Percentiles rank a stretch among this genome's conserved stretches.
Conservation (phyloP, 2,329 filamentous ascomycete genomes). For the Trematosphaeria pertusa region DNA sequence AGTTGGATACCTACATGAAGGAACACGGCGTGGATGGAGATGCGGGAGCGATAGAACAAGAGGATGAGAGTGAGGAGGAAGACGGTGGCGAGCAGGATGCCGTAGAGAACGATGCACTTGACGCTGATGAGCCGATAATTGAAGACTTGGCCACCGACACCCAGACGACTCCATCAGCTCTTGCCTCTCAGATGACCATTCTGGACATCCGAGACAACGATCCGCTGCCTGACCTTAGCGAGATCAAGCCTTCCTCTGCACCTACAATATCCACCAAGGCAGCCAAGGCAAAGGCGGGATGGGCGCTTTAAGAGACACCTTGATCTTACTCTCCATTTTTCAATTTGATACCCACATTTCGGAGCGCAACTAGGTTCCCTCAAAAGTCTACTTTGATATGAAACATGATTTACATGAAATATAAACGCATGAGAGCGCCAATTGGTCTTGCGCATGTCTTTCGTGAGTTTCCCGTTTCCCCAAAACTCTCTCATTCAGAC, state of each 20-base stretch:
- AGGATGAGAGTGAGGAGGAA: conserved; percentile 25
- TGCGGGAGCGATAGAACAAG: conserved; percentile 46
- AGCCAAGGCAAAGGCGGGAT: conserved; percentile 46
- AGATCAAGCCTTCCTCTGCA: conserved; percentile 34
- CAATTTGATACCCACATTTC: conserved; percentile 16
- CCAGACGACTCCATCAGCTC: conserved; percentile 13
- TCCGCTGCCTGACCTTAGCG: conserved; percentile 38
- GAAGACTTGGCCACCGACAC: conserved; percentile 1
- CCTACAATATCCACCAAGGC: conserved; percentile 42
- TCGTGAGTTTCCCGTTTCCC: too few relatives aligned
- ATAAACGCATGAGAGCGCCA: too few relatives aligned
- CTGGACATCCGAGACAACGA: conserved; percentile 47
- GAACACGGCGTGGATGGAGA: conserved; percentile 67
- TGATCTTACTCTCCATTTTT: conserved; percentile 5
- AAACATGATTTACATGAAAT: not conserved
- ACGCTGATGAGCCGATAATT: conserved; percentile 4
- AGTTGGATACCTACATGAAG: conserved; percentile 89
- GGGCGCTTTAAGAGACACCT: conserved; percentile 32
- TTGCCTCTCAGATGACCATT: conserved; percentile 44
- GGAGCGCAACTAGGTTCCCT: not conserved
- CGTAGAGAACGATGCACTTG: conserved; percentile 13
- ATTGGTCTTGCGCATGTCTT: too few relatives aligned
- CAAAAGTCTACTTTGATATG: conserved; percentile 5
- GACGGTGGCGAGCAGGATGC: conserved; percentile 22
- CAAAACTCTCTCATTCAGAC: too few relatives aligned